Conservation (phyloP, 257 asterid genomes). For the Salvia hispanica region DNA sequence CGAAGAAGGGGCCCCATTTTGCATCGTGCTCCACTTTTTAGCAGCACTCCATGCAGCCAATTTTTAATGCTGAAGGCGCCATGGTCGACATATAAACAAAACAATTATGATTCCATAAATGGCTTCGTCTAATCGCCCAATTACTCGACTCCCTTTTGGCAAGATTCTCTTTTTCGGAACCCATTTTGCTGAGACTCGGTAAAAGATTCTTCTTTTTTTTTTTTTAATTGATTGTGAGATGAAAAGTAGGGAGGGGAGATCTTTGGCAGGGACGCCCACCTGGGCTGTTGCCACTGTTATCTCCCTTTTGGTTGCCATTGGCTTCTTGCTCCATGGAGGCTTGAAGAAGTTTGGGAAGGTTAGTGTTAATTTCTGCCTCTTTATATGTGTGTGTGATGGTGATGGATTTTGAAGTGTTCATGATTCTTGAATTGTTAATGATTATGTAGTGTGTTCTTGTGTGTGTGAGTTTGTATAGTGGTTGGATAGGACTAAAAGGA, state of each 20-base stretch:
- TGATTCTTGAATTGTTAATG: conserved; percentile 9
- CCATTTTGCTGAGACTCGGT: background rate
- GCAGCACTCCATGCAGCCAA: conserved; percentile 41
- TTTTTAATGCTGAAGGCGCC: conserved; percentile 34
- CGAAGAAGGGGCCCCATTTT: conserved; percentile 32
- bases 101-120: conserved; percentile 22
- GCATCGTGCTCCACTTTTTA: conserved; percentile 30
- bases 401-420: conserved; percentile 1
- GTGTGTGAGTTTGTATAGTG: conserved; percentile 51
- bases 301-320: conserved; percentile 44
- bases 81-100: conserved; percentile 21
- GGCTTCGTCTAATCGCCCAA: conserved; percentile 8
- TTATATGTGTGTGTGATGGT: background rate
- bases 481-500: conserved; percentile 79
- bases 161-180: background rate
- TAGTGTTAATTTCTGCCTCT: background rate
- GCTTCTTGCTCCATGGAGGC: conserved; percentile 48
- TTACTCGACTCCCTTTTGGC: conserved; percentile 2
- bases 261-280: conserved; percentile 55
- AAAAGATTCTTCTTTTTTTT: background rate
- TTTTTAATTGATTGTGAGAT: conserved; percentile 7
- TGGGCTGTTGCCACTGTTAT: conserved; percentile 60
- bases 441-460: conserved; percentile 23
- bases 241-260: conserved; percentile 39
- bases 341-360: conserved; percentile 54